Percentiles rank a stretch among this genome's conserved stretches.
Conservation (phyloP, 441 rosid species). For the Geranium incanum region DNA sequence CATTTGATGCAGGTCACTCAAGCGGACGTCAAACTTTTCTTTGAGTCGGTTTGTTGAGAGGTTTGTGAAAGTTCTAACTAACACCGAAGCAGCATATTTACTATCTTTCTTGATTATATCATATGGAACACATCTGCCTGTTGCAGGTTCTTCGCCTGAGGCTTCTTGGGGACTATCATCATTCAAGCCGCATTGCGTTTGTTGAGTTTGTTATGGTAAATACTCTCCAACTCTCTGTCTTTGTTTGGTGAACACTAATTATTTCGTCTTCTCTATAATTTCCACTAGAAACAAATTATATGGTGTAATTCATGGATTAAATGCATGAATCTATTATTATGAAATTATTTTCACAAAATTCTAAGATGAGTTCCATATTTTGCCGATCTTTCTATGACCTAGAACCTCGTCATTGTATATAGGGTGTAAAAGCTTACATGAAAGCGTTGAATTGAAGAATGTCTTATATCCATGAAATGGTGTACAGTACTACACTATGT, state of each 20-base stretch:
- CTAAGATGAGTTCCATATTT: no score
- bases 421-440: no score
- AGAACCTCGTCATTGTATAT: no score
- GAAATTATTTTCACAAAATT: no score
- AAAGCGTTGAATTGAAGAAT: no score
- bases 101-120: conserved; percentile 15
- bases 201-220: conserved; percentile 80
- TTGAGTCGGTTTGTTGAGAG: conserved; percentile 83
- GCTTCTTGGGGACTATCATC: conserved; percentile 83
- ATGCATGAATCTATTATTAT: no score
- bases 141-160: conserved; percentile 77
- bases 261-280: no score
- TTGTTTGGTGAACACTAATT: not conserved
- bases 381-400: no score
- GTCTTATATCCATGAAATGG: no score
- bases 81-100: conserved; percentile 4
- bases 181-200: conserved; percentile 86
- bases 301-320: no score
- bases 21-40: conserved; percentile 69
- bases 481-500: no score
- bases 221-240: conserved; percentile 8
- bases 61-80: conserved; percentile 32
- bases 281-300: no score
- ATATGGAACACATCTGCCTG: conserved; percentile 15
- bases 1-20: conserved; percentile 59